Percentiles rank a stretch among this genome's conserved stretches.
phyloP scores from a whole-genome alignment of 805 yeast species.

The Pachysolen tannophilus region DNA sequence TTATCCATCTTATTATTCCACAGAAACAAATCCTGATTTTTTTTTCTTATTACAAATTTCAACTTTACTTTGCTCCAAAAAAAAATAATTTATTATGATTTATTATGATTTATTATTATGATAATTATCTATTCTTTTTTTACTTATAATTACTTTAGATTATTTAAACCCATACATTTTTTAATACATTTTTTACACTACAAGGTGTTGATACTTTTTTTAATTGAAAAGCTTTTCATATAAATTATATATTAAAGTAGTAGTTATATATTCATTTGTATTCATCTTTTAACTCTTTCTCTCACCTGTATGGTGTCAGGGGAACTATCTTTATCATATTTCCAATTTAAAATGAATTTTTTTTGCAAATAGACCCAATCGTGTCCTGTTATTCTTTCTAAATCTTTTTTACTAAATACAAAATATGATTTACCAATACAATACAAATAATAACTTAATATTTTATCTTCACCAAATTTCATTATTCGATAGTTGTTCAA shows the following conservation, averaged over 20 bases:
- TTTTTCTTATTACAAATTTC: neutral
- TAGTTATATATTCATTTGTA: too few species aligned
- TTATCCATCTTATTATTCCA: too few species aligned
- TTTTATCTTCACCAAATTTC: constrained; percentile 30
- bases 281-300: constrained; percentile 15
- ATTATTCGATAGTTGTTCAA: constrained; percentile 22
- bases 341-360: constrained; percentile 24
- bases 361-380: constrained; percentile 15
- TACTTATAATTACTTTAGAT: too few species aligned
- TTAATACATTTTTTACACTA: too few species aligned
- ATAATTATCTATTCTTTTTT: neutral
- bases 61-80: too few species aligned
- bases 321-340: constrained; percentile 16
- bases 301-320: constrained; percentile 21
- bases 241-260: too few species aligned
- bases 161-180: too few species aligned
- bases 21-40: neutral
- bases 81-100: too few species aligned
- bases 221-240: too few species aligned
- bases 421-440: constrained; percentile 32
- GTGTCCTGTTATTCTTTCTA: constrained; percentile 26
- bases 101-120: neutral
- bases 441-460: constrained; percentile 25
- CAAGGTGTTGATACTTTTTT: too few species aligned
- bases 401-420: constrained; percentile 18